phyloP scores from a whole-genome alignment of 331 rosid species.

The Arachis monticola region DNA sequence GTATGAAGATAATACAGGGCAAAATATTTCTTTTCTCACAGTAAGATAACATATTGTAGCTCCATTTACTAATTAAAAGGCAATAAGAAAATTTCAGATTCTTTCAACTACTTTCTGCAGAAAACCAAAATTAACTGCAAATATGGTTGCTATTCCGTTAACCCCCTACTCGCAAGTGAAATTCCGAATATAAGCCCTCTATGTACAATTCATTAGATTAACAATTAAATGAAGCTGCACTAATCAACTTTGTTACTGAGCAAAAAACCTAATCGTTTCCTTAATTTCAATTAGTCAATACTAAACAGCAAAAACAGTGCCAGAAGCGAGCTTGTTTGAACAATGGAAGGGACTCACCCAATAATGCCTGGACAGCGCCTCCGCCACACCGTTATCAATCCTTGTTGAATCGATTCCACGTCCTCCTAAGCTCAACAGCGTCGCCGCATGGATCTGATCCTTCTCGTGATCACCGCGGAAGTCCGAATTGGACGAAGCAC shows the following conservation, averaged over 20 bases:
- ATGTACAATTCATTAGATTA: constrained; percentile 29
- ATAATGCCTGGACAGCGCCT: constrained; percentile 84
- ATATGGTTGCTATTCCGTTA: background rate
- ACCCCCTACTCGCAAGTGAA: background rate
- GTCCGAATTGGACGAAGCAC: constrained; percentile 96
- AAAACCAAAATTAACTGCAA: background rate
- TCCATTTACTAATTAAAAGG: background rate
- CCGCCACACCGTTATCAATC: constrained; percentile 62
- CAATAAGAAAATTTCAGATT: background rate
- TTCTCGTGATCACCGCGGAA: constrained; percentile 80
- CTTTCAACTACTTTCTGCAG: constrained; percentile 4
- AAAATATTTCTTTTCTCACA: background rate
- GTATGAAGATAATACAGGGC: background rate
- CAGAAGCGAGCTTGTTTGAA: background rate
- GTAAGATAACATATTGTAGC: background rate
- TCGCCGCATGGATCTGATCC: constrained; percentile 90
- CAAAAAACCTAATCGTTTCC: constrained; percentile 28
- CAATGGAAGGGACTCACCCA: constrained; percentile 69
- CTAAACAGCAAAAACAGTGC: background rate
- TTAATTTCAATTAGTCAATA: background rate
- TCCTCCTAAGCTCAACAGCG: constrained; percentile 81
- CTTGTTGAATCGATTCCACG: constrained; percentile 53
- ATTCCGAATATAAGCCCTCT: background rate
- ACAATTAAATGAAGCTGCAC: background rate
- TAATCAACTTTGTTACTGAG: background rate